A percentile compares a stretch with the other conserved stretches of the same genome.
These are phyloP conservation scores for Ogataea kodamae DNA, from an alignment of 805 yeast genomes.

Conservation along the genomic window DNA sequence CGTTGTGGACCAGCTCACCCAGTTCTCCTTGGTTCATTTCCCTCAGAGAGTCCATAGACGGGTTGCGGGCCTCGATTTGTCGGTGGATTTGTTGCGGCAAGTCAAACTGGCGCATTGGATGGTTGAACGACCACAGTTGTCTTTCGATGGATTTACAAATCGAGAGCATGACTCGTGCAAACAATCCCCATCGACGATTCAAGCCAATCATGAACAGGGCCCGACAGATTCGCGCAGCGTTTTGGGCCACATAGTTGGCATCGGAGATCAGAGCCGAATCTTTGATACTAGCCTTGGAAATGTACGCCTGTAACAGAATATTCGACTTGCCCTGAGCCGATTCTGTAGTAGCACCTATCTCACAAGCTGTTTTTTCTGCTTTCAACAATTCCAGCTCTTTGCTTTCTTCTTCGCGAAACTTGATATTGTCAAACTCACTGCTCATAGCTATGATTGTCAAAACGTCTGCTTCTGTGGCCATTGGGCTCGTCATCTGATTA, in stretches of 20 bases:
- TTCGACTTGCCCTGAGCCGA: conserved; percentile 85
- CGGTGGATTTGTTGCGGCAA: conserved; percentile 63
- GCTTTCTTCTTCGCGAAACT: conserved; percentile 83
- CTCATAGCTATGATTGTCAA: conserved; percentile 86
- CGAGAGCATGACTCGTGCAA: conserved; percentile 69
- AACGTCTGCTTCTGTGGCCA: conserved; percentile 89
- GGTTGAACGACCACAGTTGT: conserved; percentile 84
- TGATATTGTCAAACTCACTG: conserved; percentile 87
- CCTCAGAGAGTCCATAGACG: conserved; percentile 67
- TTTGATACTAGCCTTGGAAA: conserved; percentile 66
- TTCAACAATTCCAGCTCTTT: conserved; percentile 62
- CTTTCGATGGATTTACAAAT: conserved; percentile 84
- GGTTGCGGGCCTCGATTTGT: conserved; percentile 58
- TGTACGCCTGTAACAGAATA: conserved; percentile 79
- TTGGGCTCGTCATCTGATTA: conserved; percentile 77
- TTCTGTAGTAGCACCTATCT: conserved; percentile 72
- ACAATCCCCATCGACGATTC: conserved; percentile 86
- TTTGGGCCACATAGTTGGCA: conserved; percentile 90
- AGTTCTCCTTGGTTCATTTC: conserved; percentile 73
- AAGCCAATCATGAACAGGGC: conserved; percentile 86
- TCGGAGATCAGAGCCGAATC: conserved; percentile 86
- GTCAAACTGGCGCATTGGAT: conserved; percentile 86
- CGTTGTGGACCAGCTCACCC: conserved; percentile 87
- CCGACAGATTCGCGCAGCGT: conserved; percentile 87
- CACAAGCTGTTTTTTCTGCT: conserved; percentile 68